Evolutionary conservation across 2,329 filamentous ascomycete species (phyloP), one percentile per base, ranked within the genome.

Genomic region (Ophiostoma sp.): DNA sequence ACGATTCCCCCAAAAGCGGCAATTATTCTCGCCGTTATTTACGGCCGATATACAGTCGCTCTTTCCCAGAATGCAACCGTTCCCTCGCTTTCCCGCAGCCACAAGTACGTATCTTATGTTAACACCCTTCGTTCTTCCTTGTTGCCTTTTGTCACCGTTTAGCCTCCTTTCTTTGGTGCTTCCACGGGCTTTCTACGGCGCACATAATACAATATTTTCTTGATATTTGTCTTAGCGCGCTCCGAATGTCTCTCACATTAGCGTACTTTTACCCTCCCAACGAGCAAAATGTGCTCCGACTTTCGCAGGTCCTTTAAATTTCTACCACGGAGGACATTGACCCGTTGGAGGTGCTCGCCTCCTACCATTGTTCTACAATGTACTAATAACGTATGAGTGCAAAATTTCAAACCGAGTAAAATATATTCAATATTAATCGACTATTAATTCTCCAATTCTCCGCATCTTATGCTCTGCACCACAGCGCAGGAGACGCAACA

Each of bases 321-420:
- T 66, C 27, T 66, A 16, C 58, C 68, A 69, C 68, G 68, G 68
- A 69, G 62, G 60, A 67, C 40, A 60, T 49, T 67, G 62, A 49
- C 65, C 68, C 68, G 68, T 67, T 67, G 65, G 65, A 69, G 64
- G 64, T 63, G 18, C 55, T 44, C 49, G 55, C 44, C 64, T 55
- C 67, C 27, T 27, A 40, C 58, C 27, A 18, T 16, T 40, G 36
- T 40, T 62, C 27, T 38, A 27, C 11, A 62, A 40, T 27, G 27
- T 9, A 41, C 7, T 14, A 62, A 3, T 58, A 60, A 11, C 38
- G 49, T 40, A 41, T 41, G 36, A 58, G 52, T 38, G 55, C 55
- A 60, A 60, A 60, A 38, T 38, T 38, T 40, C 4, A 38, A 9
- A 58, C n/a, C n/a, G 16, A n/a, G 27, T 27, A 27, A 27, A 27